Percentiles rank a stretch among this genome's conserved stretches.
These are phyloP conservation scores for Ophiognomonia clavigignenti-juglandacearum DNA, from an alignment of 2,329 filamentous ascomycete genomes.

Conservation along the genomic window DNA sequence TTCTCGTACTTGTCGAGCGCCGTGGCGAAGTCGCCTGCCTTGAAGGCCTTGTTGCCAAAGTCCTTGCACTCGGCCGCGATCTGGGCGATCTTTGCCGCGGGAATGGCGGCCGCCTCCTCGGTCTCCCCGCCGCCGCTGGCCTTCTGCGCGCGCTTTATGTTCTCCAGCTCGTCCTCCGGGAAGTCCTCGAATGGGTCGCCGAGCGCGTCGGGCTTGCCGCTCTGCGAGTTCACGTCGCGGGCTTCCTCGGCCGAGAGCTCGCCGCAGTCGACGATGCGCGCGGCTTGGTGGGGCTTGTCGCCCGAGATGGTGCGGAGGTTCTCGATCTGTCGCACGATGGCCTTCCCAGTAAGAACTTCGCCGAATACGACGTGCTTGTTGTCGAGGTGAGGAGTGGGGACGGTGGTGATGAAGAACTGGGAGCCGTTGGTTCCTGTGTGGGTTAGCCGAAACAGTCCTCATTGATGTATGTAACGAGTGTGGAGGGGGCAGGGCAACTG, in stretches of 20 bases:
- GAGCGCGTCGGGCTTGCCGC: constrained; percentile 69
- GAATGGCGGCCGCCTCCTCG: constrained; percentile 44
- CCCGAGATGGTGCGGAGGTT: constrained; percentile 67
- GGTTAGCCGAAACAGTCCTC: neutral
- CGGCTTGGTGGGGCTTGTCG: constrained; percentile 75
- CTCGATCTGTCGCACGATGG: constrained; percentile 83
- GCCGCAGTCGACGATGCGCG: constrained; percentile 76
- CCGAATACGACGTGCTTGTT: constrained; percentile 97
- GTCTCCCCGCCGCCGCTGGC: constrained; percentile 28
- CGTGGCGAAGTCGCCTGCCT: constrained; percentile 62
- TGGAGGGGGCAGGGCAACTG: too few relatives aligned
- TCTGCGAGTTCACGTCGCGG: constrained; percentile 61
- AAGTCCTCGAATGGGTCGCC: constrained; percentile 95
- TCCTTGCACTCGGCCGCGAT: constrained; percentile 85
- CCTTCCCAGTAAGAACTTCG: constrained; percentile 89
- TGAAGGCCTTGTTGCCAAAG: constrained; percentile 90
- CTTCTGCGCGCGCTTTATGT: constrained; percentile 2
- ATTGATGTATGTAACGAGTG: neutral
- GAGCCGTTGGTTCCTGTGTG: constrained; percentile 80
- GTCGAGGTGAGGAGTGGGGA: constrained; percentile 90
- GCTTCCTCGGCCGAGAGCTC: constrained; percentile 58
- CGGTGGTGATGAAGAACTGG: constrained; percentile 97
- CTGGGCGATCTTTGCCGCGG: constrained; percentile 64
- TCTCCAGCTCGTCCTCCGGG: constrained; percentile 70
- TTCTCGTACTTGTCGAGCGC: constrained; percentile 94